These are phyloP conservation scores for Phoenix dactylifera DNA, from an alignment of 176 grass and related monocot genomes.

Conservation along the genomic window DNA sequence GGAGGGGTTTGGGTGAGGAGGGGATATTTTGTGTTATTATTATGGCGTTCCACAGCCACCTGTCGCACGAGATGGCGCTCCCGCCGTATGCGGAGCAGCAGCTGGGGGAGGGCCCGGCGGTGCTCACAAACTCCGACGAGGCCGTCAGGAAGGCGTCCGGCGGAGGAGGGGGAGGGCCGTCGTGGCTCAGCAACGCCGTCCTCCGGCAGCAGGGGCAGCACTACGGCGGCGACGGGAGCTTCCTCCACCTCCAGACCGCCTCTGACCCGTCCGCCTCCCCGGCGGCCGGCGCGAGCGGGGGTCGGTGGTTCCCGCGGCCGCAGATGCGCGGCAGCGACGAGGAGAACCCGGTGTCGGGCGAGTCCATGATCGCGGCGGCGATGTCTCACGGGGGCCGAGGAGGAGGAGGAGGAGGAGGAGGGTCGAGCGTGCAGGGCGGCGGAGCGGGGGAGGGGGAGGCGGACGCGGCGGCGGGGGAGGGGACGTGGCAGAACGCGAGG, in stretches of 20 bases:
- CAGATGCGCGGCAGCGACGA: neutral
- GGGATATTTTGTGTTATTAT: no score
- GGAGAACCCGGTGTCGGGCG: neutral
- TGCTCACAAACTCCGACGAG: neutral
- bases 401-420: neutral
- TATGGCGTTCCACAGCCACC: neutral
- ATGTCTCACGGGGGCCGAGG: neutral
- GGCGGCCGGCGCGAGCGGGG: neutral
- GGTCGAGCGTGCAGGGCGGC: neutral
- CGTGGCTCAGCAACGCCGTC: neutral
- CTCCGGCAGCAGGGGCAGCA: neutral
- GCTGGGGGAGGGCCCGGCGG: neutral
- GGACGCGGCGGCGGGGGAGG: neutral
- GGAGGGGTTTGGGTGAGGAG: no score
- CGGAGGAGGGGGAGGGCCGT: neutral
- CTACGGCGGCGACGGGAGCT: neutral
- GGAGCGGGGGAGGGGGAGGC: neutral
- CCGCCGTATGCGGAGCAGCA: slow-evolving; percentile 1
- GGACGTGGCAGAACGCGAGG: slow-evolving; percentile 1
- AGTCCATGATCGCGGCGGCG: neutral
- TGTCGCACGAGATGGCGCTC: slow-evolving; percentile 1
- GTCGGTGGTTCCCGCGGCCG: neutral
- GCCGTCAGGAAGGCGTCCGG: neutral
- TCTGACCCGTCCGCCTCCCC: neutral
- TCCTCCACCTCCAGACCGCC: slow-evolving; percentile 13